Conservation (phyloP, 1,139 yeast species). For the Tardiomyces blankii region DNA sequence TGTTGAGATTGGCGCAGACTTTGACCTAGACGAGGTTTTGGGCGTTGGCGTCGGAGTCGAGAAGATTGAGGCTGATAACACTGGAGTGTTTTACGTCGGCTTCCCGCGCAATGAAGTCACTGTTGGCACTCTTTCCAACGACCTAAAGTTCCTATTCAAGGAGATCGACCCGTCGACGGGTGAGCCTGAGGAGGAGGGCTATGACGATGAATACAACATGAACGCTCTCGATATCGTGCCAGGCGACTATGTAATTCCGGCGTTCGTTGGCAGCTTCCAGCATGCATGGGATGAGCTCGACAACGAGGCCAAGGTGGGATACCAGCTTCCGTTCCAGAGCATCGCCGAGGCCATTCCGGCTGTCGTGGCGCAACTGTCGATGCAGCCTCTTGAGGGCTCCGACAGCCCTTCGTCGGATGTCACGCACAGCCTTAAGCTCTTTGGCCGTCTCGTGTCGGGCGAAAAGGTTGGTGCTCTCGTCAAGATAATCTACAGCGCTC, state of each 20-base stretch:
- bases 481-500: slow-evolving; percentile 62
- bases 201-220: slow-evolving; percentile 86
- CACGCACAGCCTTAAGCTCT: slow-evolving; percentile 63
- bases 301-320: slow-evolving; percentile 28
- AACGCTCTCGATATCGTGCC: slow-evolving; percentile 68
- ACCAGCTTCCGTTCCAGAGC: slow-evolving; percentile 41
- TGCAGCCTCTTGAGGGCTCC: slow-evolving; percentile 73
- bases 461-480: slow-evolving; percentile 57
- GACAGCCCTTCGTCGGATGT: slow-evolving; percentile 55
- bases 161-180: slow-evolving; percentile 73
- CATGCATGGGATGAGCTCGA: slow-evolving; percentile 60
- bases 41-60: slow-evolving; percentile 55
- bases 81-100: slow-evolving; percentile 72
- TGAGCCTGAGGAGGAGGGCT: slow-evolving; percentile 71
- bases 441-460: slow-evolving; percentile 72
- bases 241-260: slow-evolving; percentile 75
- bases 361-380: slow-evolving; percentile 33
- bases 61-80: slow-evolving; percentile 56
- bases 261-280: slow-evolving; percentile 70
- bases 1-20: slow-evolving; percentile 52
- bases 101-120: slow-evolving; percentile 40
- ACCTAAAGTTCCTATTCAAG: slow-evolving; percentile 63
- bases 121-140: slow-evolving; percentile 52
- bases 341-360: slow-evolving; percentile 40
- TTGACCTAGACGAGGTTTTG: slow-evolving; percentile 34